phyloP scores from a whole-genome alignment of 2,329 filamentous ascomycete genomes.

The Mollisiaceae sp. region DNA sequence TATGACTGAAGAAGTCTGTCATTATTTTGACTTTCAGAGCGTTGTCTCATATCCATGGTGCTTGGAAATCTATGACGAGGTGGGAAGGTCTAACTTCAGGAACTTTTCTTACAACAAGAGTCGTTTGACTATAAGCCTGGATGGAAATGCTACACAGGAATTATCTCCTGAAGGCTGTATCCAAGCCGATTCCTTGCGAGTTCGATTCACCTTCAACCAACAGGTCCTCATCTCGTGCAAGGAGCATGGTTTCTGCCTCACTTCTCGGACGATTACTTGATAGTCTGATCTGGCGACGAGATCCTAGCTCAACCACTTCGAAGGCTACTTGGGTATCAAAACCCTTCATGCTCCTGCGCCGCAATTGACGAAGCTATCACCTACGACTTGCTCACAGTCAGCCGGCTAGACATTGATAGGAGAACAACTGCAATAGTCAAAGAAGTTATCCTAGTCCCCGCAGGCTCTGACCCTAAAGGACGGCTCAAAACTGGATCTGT shows the following conservation, averaged over 20 bases:
- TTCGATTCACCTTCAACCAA: neutral
- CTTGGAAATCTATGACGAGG: too few relatives aligned
- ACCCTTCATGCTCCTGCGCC: constrained; percentile 4
- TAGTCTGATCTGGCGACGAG: neutral
- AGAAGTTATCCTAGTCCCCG: neutral
- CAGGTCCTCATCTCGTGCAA: neutral
- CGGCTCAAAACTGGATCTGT: neutral
- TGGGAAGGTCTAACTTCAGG: too few relatives aligned
- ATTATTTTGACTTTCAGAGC: too few relatives aligned
- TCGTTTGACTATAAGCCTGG: too few relatives aligned
- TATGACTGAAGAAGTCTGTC: neutral
- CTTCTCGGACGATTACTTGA: neutral
- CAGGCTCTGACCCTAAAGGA: constrained; percentile 10
- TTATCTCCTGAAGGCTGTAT: neutral
- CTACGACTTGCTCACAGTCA: neutral
- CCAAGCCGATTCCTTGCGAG: neutral
- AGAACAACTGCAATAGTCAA: neutral
- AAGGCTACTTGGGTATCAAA: neutral
- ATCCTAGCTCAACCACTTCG: neutral
- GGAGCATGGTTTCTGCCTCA: neutral
- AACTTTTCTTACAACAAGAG: too few relatives aligned
- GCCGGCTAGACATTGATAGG: too few relatives aligned
- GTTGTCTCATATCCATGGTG: too few relatives aligned
- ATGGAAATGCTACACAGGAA: too few relatives aligned
- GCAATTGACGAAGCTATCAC: constrained; percentile 2